Base-by-base conservation (phyloP, 306 rosid genomes). In the Cicer bijugum region DNA sequence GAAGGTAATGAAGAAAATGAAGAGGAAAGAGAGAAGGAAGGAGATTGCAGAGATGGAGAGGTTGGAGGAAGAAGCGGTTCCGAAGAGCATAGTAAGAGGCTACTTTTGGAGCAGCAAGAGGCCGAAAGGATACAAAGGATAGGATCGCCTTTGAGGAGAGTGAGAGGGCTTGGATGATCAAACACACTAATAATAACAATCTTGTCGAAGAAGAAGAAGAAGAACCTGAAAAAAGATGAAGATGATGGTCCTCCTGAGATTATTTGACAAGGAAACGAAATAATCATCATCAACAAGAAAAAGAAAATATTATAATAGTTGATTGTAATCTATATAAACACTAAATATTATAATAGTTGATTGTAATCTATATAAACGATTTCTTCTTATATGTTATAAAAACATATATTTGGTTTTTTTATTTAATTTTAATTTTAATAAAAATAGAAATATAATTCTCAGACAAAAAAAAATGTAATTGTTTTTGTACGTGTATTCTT, bases 191-290 rank as follows among this genome's bases (percentile, higher is more conserved):
- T n/a, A n/a, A n/a, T n/a, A n/a, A n/a, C n/a, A n/a, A n/a, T n/a
- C n/a, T n/a, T n/a, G 11, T 19, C 9, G 23, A 38, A 8, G 78
- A 78, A 78, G 61, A 75, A 72, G 28, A 16, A 16, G 17, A 16
- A 16, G 0, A 16, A 16, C 0, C 17, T 16, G 17, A 23, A 23
- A 9, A 38, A 8, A 72, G 82, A 79, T 68, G 55, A 69, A 0
- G 62, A 72, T 0, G 90, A 83, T 17, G 95, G 92, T 12, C 96
- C 89, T n/a, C 86, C 97, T 0, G 88, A 87, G 82, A 83, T 91
- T 66, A 88, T 91, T 47, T 94, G 92, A 95, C 82, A 77, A 82
- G 98, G 97, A 78, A 90, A 94, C 6, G 95, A 89, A 82, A 94
- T 94, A 43, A 91, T 16, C 17, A 16, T 76, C 80, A 68, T 91